Evolutionary conservation across 164 flowering plant species (phyloP), one percentile per base, ranked within the genome.

Genomic region (Piper betle): DNA sequence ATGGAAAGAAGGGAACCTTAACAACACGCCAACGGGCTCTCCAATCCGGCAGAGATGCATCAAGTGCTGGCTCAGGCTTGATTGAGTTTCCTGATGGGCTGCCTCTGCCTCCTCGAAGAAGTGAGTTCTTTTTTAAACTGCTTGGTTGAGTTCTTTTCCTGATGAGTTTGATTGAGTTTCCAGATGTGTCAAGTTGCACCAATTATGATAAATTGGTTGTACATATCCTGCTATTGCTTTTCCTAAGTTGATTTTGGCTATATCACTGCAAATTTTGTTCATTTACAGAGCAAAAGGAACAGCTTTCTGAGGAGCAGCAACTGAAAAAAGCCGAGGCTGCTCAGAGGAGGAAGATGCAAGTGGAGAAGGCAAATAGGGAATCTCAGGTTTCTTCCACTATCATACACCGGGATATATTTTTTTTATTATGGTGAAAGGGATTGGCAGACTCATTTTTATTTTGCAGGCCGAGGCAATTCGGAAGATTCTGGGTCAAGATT

Each of bases 241-340:
- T 10, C 15, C 15, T 12, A 9, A 10, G 15, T 46, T 46, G 7
- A 10, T 2, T 10, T 46, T 15, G 6, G 11, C 15, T 10, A 46
- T 5, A 12, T 46, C 50, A 46, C 15, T 7, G 16, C 39, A 55
- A 6, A 13, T 25, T 25, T 25, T 1, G 19, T 19, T 13, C 37
- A 55, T 25, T 55, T 18, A 18, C 75, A 94, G 99, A 80, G 73
- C 86, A 87, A 85, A 94, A 91, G 77, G 97, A 88, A 75, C 81
- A 83, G 64, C 93, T 94, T 56, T 42, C 99, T 43, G 99, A 88
- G 58, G 97, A 94, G 62, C 92, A 80, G 73, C 99, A 85, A 69
- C 66, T 87, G 61, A 91, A 88, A 81, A 94, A 88, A 75, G 87
- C 85, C 15, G 99, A 94, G 83, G 96, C 96, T 72, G 97, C 99